Evolutionary conservation across 805 yeast species (phyloP).

Genomic region (Nakazawaea pomicola): DNA sequence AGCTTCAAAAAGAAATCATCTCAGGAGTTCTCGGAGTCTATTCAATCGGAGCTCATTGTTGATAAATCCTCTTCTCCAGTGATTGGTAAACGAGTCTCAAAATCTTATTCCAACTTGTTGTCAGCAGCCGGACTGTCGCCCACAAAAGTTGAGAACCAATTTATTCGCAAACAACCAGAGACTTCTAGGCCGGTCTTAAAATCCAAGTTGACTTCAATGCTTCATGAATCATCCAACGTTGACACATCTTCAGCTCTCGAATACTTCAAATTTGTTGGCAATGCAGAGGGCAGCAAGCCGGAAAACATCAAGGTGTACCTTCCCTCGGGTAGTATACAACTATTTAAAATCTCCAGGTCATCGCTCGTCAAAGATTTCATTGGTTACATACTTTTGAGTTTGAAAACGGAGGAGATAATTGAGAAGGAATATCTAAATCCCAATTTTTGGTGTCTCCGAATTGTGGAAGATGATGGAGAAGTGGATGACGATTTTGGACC

Average conservation of each 20-base stretch:
- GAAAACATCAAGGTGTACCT: conserved; percentile 10
- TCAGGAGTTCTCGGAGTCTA: not conserved
- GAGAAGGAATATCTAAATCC: conserved; percentile 33
- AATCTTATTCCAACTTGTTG: conserved; percentile 9
- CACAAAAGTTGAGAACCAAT: not conserved
- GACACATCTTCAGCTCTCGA: conserved; percentile 39
- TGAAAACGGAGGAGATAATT: conserved; percentile 12
- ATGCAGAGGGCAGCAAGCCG: conserved; percentile 14
- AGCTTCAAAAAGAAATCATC: not conserved
- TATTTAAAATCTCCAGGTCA: conserved; percentile 12
- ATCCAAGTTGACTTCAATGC: conserved; percentile 39
- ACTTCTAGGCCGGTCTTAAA: conserved; percentile 7
- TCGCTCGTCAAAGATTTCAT: conserved; percentile 28
- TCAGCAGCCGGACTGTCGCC: not conserved
- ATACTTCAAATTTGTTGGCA: conserved; percentile 35
- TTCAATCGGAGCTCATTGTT: not conserved
- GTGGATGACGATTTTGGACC: conserved; percentile 91
- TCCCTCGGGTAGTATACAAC: not conserved
- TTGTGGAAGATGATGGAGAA: conserved; percentile 93
- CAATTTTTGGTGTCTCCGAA: conserved; percentile 67
- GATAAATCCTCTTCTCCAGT: not conserved
- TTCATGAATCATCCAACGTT: conserved; percentile 31
- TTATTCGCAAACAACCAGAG: not conserved
- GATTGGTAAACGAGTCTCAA: not conserved
- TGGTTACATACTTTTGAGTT: conserved; percentile 31